phyloP scores from a whole-genome alignment of 768 basidiomycete genomes.

The Daedaleopsis sinensis region DNA sequence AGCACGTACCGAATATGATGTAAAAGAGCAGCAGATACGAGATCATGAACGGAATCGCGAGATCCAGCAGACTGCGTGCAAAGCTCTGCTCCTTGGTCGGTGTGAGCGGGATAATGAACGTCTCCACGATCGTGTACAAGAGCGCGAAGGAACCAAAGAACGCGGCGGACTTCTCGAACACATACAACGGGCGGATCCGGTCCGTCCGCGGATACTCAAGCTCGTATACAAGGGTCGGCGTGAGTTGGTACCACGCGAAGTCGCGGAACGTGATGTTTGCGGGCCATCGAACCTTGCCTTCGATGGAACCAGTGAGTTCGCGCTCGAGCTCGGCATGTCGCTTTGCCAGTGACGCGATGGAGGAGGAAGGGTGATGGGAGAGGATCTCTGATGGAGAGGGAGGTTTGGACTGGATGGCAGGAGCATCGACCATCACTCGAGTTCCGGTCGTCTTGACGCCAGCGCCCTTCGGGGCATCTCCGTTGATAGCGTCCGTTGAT shows the following conservation, averaged over 20 bases:
- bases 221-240: constrained; percentile 95
- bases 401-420: constrained; percentile 17
- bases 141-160: constrained; percentile 96
- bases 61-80: constrained; percentile 75
- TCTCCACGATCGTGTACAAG: constrained; percentile 92
- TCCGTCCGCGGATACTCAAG: constrained; percentile 94
- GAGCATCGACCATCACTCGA: constrained; percentile 22
- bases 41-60: constrained; percentile 93
- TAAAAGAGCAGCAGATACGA: constrained; percentile 87
- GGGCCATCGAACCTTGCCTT: constrained; percentile 74
- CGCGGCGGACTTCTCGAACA: constrained; percentile 71
- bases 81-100: constrained; percentile 73
- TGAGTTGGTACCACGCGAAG: constrained; percentile 84
- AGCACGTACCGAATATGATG: constrained; percentile 73
- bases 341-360: constrained; percentile 69
- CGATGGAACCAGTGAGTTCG: constrained; percentile 77
- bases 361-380: constrained; percentile 64
- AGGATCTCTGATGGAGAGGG: constrained; percentile 44
- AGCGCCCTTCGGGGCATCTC: constrained; percentile 6
- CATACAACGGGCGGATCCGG: constrained; percentile 76
- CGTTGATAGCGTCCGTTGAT: background rate
- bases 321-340: constrained; percentile 76
- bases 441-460: constrained; percentile 24
- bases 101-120: constrained; percentile 86
- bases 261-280: constrained; percentile 80